Percentiles rank a stretch among this genome's conserved stretches.
phyloP scores from a whole-genome alignment of 441 rosid species.

The Pelargonium citronellum region DNA sequence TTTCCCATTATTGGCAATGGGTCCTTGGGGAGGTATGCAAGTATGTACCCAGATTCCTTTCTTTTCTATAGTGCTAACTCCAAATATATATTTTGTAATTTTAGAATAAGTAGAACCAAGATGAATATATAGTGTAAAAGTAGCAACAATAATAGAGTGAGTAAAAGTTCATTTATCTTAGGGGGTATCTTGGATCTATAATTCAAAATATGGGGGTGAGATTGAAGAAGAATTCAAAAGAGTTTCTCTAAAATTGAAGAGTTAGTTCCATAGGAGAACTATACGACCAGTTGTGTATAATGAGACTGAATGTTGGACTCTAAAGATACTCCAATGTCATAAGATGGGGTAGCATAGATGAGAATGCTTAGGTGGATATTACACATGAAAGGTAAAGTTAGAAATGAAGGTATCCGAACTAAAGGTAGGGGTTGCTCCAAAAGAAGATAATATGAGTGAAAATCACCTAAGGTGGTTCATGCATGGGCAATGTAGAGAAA shows the following conservation, averaged over 20 bases:
- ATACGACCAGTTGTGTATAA: background rate
- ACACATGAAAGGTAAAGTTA: background rate
- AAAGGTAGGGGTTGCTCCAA: background rate
- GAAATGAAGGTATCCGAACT: background rate
- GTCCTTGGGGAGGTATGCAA: slow-evolving; percentile 44
- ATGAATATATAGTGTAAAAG: background rate
- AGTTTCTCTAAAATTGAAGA: background rate
- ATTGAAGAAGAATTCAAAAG: background rate
- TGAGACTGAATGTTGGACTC: background rate
- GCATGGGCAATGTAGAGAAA: background rate
- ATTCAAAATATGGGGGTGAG: background rate
- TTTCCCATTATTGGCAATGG: slow-evolving; percentile 45
- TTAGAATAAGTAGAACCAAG: background rate
- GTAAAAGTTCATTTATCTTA: background rate
- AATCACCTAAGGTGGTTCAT: background rate
- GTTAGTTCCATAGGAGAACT: background rate
- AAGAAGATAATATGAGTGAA: background rate
- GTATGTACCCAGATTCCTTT: slow-evolving; percentile 33
- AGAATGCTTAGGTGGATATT: background rate
- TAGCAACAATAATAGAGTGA: background rate
- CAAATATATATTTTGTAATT: background rate
- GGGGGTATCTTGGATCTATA: background rate
- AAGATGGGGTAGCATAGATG: background rate
- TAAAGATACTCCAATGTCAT: background rate
- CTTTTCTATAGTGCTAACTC: slow-evolving; percentile 9